Percentiles rank a stretch among this genome's conserved stretches.
phyloP scores from a whole-genome alignment of 1,139 yeast genomes.

The Debaryomyces nepalensis region DNA sequence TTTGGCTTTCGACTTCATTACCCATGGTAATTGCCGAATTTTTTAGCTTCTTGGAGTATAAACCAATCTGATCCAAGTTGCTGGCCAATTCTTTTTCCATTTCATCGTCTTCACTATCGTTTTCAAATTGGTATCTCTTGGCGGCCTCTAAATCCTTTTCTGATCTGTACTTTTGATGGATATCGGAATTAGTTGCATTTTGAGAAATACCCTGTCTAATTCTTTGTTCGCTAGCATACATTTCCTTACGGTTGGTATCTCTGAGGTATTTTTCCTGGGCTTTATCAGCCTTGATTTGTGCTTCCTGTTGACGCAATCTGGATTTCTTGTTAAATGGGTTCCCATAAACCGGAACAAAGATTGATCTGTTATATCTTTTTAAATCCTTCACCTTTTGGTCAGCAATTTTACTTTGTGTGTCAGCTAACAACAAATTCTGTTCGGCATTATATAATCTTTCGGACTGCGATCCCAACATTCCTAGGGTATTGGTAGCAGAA shows the following conservation, averaged over 20 bases:
- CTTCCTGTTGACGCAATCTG: conserved; percentile 77
- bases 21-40: conserved; percentile 51
- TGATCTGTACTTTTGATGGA: conserved; percentile 54
- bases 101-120: conserved; percentile 62
- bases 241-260: conserved; percentile 46
- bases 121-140: conserved; percentile 53
- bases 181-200: conserved; percentile 42
- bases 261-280: conserved; percentile 60
- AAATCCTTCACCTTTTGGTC: conserved; percentile 84
- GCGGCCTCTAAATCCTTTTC: conserved; percentile 55
- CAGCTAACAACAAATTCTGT: conserved; percentile 73
- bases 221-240: conserved; percentile 53
- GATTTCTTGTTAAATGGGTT: conserved; percentile 90
- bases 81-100: conserved; percentile 60
- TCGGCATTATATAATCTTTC: conserved; percentile 84
- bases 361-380: conserved; percentile 76
- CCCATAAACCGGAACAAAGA: conserved; percentile 77
- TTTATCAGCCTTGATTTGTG: conserved; percentile 65
- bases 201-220: conserved; percentile 46
- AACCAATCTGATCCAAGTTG: conserved; percentile 58
- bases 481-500: conserved; percentile 86
- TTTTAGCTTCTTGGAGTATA: conserved; percentile 48
- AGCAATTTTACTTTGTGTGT: conserved; percentile 81
- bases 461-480: conserved; percentile 91
- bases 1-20: conserved; percentile 55